Conservation (phyloP, 495 filamentous ascomycete species). For the Penicillium canariense region DNA sequence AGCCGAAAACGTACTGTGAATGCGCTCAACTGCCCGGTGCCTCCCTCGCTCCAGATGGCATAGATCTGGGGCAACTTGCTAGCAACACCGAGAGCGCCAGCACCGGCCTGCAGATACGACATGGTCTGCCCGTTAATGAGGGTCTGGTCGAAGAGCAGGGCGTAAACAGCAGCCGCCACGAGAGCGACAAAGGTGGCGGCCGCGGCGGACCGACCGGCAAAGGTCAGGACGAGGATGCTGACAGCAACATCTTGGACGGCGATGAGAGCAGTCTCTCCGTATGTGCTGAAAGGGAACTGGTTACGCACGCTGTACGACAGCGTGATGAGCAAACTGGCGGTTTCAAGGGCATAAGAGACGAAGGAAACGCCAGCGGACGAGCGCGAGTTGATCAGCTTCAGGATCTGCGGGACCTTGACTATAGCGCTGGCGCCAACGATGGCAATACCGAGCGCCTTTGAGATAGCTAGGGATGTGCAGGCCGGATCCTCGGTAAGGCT, state of each 20-base stretch:
- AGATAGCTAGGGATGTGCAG: slow-evolving; percentile 84
- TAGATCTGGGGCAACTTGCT: slow-evolving; percentile 92
- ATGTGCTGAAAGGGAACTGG: slow-evolving; percentile 92
- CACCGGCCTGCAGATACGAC: slow-evolving; percentile 77
- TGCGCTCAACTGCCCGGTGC: slow-evolving; percentile 92
- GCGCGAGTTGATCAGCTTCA: slow-evolving; percentile 78
- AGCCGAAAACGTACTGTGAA: slow-evolving; percentile 64
- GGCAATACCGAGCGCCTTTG: slow-evolving; percentile 86
- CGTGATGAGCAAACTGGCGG: slow-evolving; percentile 75
- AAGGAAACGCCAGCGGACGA: slow-evolving; percentile 83
- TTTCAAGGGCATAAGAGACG: slow-evolving; percentile 88
- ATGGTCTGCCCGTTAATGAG: slow-evolving; percentile 67
- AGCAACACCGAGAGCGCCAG: slow-evolving; percentile 75
- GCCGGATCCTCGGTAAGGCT: slow-evolving; percentile 63
- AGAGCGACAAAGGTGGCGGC: slow-evolving; percentile 71
- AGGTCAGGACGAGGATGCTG: slow-evolving; percentile 77
- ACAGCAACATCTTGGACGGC: slow-evolving; percentile 89
- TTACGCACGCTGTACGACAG: slow-evolving; percentile 88
- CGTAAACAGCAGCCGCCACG: slow-evolving; percentile 62
- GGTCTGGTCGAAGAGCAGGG: slow-evolving; percentile 64
- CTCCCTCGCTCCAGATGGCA: slow-evolving; percentile 76
- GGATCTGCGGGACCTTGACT: slow-evolving; percentile 93
- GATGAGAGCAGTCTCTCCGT: slow-evolving; percentile 89
- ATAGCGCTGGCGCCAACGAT: slow-evolving; percentile 85
- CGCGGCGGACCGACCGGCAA: slow-evolving; percentile 61